Evolutionary conservation across 805 yeast genomes (phyloP).

Genomic region (Suhomyces kilbournensis): DNA sequence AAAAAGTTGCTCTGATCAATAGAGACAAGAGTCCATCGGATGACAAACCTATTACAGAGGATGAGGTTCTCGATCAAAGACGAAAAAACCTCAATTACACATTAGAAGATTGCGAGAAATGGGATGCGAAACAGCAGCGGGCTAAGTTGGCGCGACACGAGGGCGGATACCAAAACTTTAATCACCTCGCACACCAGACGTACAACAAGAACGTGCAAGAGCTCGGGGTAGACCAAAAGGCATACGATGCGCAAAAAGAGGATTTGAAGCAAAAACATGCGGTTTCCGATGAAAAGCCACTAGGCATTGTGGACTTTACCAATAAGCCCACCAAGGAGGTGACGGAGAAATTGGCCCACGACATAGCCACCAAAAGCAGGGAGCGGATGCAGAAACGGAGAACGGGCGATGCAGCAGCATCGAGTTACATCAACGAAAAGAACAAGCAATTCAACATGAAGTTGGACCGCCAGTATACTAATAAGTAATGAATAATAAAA

Average conservation of each 20-base stretch:
- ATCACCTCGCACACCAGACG: constrained; percentile 57
- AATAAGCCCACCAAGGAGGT: constrained; percentile 34
- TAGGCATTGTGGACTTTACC: constrained; percentile 12
- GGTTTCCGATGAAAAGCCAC: neutral
- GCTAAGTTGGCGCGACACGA: constrained; percentile 18
- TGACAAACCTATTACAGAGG: neutral
- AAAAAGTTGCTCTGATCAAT: constrained; percentile 27
- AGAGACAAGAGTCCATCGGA: constrained; percentile 20
- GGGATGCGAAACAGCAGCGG: constrained; percentile 44
- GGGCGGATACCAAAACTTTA: constrained; percentile 47
- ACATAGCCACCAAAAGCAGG: constrained; percentile 34
- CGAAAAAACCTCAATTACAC: constrained; percentile 28
- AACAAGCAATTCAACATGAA: constrained; percentile 74
- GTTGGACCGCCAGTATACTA: constrained; percentile 50
- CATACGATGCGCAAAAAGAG: constrained; percentile 39
- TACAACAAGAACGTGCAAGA: constrained; percentile 52
- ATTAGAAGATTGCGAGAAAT: constrained; percentile 60
- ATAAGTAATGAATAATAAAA: neutral
- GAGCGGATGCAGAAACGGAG: constrained; percentile 37
- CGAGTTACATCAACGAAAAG: constrained; percentile 61
- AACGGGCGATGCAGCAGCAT: constrained; percentile 32
- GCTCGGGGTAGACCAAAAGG: constrained; percentile 36
- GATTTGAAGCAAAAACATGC: neutral
- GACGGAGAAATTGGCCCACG: constrained; percentile 26
- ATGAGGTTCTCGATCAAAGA: constrained; percentile 4